phyloP scores from a whole-genome alignment of 345 rosid genomes.

The Conringia planisiliqua region DNA sequence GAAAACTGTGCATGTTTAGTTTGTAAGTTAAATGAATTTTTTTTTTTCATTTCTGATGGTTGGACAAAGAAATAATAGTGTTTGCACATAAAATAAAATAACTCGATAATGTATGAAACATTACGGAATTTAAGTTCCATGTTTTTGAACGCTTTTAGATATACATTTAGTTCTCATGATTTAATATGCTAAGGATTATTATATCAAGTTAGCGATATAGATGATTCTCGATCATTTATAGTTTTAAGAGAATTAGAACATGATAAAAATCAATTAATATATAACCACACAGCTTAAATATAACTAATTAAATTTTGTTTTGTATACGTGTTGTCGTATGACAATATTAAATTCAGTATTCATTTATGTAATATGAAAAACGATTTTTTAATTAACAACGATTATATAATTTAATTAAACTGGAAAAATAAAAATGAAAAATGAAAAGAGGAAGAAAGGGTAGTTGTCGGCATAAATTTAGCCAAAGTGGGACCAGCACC shows the following conservation, averaged over 20 bases:
- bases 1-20: not conserved
- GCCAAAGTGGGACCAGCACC: not conserved
- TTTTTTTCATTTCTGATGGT: no score
- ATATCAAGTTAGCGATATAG: not conserved
- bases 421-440: no score
- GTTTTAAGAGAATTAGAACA: not conserved
- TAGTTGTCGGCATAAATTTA: conserved; percentile 28
- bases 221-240: not conserved
- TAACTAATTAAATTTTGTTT: not conserved
- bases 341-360: not conserved
- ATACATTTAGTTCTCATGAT: no score
- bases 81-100: not conserved
- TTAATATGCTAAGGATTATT: no score
- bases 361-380: not conserved
- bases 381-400: not conserved
- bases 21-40: not conserved
- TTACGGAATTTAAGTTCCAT: not conserved
- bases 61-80: not conserved
- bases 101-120: no score
- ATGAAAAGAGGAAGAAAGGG: not conserved
- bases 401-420: no score
- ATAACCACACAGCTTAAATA: no score
- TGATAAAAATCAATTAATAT: not conserved
- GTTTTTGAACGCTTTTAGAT: not conserved
- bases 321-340: not conserved